These are phyloP conservation scores for Oxytropis ochrocephala DNA, from an alignment of 306 rosid genomes.

Conservation along the genomic window DNA sequence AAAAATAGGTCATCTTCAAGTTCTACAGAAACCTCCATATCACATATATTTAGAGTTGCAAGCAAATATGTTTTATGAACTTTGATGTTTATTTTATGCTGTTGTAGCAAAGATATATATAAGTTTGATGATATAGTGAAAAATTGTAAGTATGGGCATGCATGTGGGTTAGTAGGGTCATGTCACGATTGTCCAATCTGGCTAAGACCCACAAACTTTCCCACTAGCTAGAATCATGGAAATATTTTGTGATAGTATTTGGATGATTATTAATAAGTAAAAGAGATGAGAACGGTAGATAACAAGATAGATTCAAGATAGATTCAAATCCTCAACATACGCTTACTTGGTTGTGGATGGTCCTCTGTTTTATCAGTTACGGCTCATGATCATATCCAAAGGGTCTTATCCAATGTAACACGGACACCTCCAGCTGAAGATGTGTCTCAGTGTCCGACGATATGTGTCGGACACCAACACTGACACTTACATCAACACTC, in stretches of 20 bases:
- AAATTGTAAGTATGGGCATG: constrained; percentile 44
- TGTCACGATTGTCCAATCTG: constrained; percentile 53
- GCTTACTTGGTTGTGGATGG: constrained; percentile 24
- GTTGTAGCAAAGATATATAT: constrained; percentile 12
- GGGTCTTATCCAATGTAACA: constrained; percentile 14
- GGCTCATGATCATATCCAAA: too few relatives aligned
- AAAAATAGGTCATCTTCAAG: constrained; percentile 65
- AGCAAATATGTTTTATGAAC: background rate
- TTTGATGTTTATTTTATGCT: background rate
- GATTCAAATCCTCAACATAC: constrained; percentile 24
- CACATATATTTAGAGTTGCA: background rate
- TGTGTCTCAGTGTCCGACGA: too few relatives aligned
- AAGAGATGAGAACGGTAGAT: constrained; percentile 49
- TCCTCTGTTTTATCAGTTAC: constrained; percentile 3
- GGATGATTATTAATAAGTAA: constrained; percentile 14
- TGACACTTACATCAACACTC: too few relatives aligned
- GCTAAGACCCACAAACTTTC: constrained; percentile 22
- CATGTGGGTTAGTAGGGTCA: constrained; percentile 77
- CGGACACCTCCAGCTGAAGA: too few relatives aligned
- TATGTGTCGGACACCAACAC: too few relatives aligned
- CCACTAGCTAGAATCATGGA: constrained; percentile 41
- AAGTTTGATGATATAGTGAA: constrained; percentile 14
- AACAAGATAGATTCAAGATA: constrained; percentile 40
- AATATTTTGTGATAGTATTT: constrained; percentile 40
- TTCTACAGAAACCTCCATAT: constrained; percentile 51